These are phyloP conservation scores for Fusarium begoniae DNA, from an alignment of 2,329 filamentous ascomycete species.

Conservation along the genomic window DNA sequence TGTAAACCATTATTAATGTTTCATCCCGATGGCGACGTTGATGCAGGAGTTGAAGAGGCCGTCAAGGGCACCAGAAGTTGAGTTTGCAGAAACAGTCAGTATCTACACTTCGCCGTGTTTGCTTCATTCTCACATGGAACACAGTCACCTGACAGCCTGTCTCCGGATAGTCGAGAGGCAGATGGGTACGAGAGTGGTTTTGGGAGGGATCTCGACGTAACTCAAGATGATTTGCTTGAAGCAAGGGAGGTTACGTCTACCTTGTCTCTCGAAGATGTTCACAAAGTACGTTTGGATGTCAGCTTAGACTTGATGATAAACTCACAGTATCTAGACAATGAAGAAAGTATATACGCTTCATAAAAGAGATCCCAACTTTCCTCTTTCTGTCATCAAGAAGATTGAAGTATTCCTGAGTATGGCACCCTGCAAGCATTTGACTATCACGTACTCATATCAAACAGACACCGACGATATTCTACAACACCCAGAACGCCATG, in stretches of 20 bases:
- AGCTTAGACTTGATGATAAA: too few species aligned
- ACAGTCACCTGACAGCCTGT: neutral
- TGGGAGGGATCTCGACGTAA: conserved; percentile 47
- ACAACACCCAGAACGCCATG: conserved; percentile 50
- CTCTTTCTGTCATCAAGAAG: conserved; percentile 46
- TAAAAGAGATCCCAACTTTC: conserved; percentile 51
- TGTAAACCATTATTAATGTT: neutral
- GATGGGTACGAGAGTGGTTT: neutral
- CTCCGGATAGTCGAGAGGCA: neutral
- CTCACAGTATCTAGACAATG: conserved; percentile 44
- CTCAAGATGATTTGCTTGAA: conserved; percentile 56
- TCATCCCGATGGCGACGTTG: neutral
- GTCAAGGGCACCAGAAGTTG: neutral
- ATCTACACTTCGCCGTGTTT: neutral
- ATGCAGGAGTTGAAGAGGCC: neutral
- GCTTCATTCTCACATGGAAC: neutral
- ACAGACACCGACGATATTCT: conserved; percentile 45
- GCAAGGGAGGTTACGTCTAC: conserved; percentile 51
- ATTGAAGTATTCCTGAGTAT: conserved; percentile 50
- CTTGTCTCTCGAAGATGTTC: conserved; percentile 48
- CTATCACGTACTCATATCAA: neutral
- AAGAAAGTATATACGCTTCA: conserved; percentile 47
- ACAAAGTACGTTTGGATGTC: conserved; percentile 31
- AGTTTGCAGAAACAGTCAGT: conserved; percentile 12
- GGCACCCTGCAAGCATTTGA: neutral